Evolutionary conservation across 2,329 filamentous ascomycete species (phyloP), one percentile per base, ranked within the genome.

Genomic region (Phyllosticta citrichinensis): DNA sequence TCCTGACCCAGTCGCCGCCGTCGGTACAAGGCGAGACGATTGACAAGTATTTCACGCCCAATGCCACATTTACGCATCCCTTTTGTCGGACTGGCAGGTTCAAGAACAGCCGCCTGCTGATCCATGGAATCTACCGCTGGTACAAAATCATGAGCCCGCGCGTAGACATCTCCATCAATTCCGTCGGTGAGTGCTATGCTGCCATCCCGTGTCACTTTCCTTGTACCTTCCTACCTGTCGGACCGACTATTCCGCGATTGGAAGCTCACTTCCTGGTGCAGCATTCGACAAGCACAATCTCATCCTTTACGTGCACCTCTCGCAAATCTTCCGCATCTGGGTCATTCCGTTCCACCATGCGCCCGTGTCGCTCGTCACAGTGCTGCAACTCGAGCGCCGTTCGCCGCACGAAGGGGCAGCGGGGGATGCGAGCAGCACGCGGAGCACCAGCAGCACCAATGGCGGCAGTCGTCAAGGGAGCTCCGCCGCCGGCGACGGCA

Each of bases 61-160:
- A 87, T 68, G 88, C 89, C 9, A 81, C 83, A 30, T 94, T 96
- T 70, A 81, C 82, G 2, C 90, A 96, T 66, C 90, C 90, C 0
- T 87, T 93, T 71, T 91, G 88, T 68, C 82, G 84, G 12, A 88
- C 90, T 2, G 78, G 77, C 52, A 77, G 73, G 63, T 83, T 80
- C 65, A 68, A 75, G 11, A 83, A 86, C 64, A 92, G 88, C 10
- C 80, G 89, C 52, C 84, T 80, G 74, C 70, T 89, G 5, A 79
- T 95, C 19, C 76, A 82, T 55, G 79, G 81, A 66, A 86, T 96
- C 61, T 95, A 90, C 69, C 68, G 71, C 6, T 74, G 71, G 88
- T 93, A 95, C 74, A 89, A 91, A 69, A 87, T 93, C 65, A 78
- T 96, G 69, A 90, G 86, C 63, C 91, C 91, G 0, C 77, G 79